phyloP scores from a whole-genome alignment of 1,139 yeast genomes.

The Diutina pseudorugosa region DNA sequence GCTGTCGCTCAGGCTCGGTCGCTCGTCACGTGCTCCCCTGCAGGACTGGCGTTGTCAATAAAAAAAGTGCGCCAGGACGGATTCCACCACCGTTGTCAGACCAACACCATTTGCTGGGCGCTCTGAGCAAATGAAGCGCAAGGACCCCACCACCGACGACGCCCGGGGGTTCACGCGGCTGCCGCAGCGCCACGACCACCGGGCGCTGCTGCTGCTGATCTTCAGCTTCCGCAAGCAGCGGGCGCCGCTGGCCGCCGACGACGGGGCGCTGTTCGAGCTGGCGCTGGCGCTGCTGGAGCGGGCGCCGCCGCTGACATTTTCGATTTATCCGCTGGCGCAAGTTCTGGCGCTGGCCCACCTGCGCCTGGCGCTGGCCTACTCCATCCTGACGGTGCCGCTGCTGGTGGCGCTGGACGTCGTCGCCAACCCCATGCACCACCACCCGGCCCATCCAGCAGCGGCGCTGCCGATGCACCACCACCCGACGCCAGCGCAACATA shows the following conservation, averaged over 20 bases:
- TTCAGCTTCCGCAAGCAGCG: slow-evolving; percentile 23
- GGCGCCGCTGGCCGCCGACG: slow-evolving; percentile 5
- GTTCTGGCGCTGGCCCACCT: background rate
- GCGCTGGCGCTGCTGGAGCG: background rate
- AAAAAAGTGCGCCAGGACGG: background rate
- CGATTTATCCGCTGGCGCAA: background rate
- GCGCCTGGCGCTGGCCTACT: slow-evolving; percentile 2
- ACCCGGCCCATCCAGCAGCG: background rate
- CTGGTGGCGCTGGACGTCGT: background rate
- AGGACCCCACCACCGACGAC: slow-evolving; percentile 1
- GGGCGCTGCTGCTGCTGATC: slow-evolving; percentile 26
- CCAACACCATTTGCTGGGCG: background rate
- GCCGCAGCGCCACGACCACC: slow-evolving; percentile 6
- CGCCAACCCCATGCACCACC: slow-evolving; percentile 3
- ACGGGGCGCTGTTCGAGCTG: background rate
- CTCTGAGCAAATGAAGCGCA: background rate
- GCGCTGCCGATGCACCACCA: background rate
- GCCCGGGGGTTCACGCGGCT: background rate
- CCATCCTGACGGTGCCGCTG: background rate
- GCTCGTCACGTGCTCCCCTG: background rate
- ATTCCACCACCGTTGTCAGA: background rate
- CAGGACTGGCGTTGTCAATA: background rate
- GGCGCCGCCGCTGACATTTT: background rate
- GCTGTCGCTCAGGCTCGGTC: no score
- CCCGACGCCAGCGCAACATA: background rate